phyloP scores from a whole-genome alignment of 1,284 basidiomycete species.

The Boletus mariae region DNA sequence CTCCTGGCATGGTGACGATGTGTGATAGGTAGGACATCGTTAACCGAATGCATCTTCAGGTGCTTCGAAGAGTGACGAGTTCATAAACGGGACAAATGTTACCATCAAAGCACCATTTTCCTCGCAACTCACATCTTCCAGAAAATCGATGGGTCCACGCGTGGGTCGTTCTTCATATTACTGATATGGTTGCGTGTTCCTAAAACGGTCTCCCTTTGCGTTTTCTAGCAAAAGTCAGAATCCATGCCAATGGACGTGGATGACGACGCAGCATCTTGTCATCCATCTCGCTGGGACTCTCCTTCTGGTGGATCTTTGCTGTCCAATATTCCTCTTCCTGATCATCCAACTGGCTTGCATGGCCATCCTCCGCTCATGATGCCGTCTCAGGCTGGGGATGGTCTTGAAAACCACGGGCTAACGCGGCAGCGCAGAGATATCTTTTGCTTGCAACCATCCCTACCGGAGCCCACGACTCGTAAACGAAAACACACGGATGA shows the following conservation, averaged over 20 bases:
- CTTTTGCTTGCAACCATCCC: neutral
- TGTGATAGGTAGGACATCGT: neutral
- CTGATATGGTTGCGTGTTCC: neutral
- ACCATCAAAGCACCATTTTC: neutral
- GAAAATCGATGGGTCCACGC: constrained; percentile 12
- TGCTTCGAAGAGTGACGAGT: neutral
- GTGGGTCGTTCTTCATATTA: constrained; percentile 14
- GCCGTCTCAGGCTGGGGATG: neutral
- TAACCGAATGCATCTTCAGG: constrained; percentile 2
- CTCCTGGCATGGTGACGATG: constrained; percentile 9
- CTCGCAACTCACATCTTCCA: neutral
- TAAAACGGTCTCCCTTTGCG: neutral
- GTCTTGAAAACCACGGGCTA: neutral
- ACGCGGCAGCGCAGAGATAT: neutral
- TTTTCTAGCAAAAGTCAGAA: constrained; percentile 11
- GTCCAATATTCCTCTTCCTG: neutral
- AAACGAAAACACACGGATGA: constrained; percentile 20
- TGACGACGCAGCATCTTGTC: neutral
- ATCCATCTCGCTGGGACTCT: constrained; percentile 1
- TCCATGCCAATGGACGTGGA: constrained; percentile 13
- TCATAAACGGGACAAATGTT: constrained; percentile 18
- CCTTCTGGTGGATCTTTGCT: neutral
- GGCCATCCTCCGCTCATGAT: neutral
- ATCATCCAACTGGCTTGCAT: neutral
- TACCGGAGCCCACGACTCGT: neutral